Base-by-base conservation (phyloP, 2,329 filamentous ascomycete species). In the Pseudopithomyces chartarum region DNA sequence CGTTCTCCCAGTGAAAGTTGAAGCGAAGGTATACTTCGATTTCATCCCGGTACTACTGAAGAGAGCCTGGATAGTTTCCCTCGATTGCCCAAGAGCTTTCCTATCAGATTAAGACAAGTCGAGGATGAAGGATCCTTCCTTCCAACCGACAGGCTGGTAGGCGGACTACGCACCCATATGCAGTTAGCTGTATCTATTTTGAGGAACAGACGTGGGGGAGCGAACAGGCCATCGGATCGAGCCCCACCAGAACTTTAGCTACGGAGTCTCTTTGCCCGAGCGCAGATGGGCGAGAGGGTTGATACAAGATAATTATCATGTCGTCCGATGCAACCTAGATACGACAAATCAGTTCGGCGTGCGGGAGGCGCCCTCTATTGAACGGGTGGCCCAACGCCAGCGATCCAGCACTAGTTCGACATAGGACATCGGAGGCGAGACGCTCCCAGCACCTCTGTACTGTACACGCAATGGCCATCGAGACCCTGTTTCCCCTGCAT, bases 301-400 rank as follows among this genome's bases (percentile, higher is more conserved):
- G 38, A 51, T 42, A 42, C 23, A 51, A 39, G n/a, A 32, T 11
- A n/a, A n/a, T 42, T 8, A 17, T 33, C 4, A 7, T 32, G 11
- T 15, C 20, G 17, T 7, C 10, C 45, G 10, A 51, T n/a, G 32
- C 20, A 22, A 2, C 6, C 3, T 29, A 32, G 36, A 51, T 42
- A 42, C 48, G 48, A 33, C 12, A 4, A 39, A 49, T 13, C 36
- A 15, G 48, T 42, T 51, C 48, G 48, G 46, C 36, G 47, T 19
- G 34, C 47, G 36, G 47, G 34, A 51, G 48, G 48, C 48, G 39
- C 32, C 22, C 36, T 15, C 36, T 23, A 51, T 20, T 29, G 48
- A 51, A 51, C 36, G 48, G 48, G 48, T 33, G 48, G 48, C 38
- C 48, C 33, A 17, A 33, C n/a, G 32, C 12, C 40, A 22, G 47